Percentiles rank a stretch among this genome's conserved stretches.
These are phyloP conservation scores for Datura wrightii DNA, from an alignment of 257 asterid species.

Conservation along the genomic window DNA sequence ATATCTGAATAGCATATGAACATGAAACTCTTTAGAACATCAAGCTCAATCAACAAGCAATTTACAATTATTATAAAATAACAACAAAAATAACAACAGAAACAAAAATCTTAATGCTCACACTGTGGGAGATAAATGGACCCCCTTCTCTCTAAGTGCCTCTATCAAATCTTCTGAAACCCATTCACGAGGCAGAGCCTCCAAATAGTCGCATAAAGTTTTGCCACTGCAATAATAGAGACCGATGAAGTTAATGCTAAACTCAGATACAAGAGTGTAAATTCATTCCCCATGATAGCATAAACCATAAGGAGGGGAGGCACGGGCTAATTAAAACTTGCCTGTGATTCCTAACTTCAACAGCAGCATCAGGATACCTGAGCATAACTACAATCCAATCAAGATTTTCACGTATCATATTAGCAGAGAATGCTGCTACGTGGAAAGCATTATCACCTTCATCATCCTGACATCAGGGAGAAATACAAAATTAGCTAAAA, in stretches of 20 bases:
- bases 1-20: slow-evolving; percentile 57
- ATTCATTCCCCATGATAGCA: slow-evolving; percentile 21
- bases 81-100: slow-evolving; percentile 20
- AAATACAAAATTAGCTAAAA: slow-evolving; percentile 36
- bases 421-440: slow-evolving; percentile 95
- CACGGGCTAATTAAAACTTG: slow-evolving; percentile 47
- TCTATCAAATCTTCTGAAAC: slow-evolving; percentile 93
- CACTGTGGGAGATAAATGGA: slow-evolving; percentile 83
- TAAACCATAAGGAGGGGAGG: slow-evolving; percentile 29
- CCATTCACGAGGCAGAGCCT: slow-evolving; percentile 99
- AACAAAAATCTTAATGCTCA: slow-evolving; percentile 41
- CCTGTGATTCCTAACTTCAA: slow-evolving; percentile 96
- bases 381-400: slow-evolving; percentile 91
- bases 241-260: slow-evolving; percentile 30
- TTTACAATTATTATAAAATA: slow-evolving; percentile 8
- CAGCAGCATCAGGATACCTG: slow-evolving; percentile 80
- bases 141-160: slow-evolving; percentile 74
- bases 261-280: slow-evolving; percentile 34
- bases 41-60: slow-evolving; percentile 14
- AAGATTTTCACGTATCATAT: slow-evolving; percentile 95
- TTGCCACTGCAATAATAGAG: slow-evolving; percentile 72
- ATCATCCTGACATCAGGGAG: slow-evolving; percentile 73
- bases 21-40: slow-evolving; percentile 22
- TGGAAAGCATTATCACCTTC: slow-evolving; percentile 99
- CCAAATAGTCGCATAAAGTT: slow-evolving; percentile 85